Evolutionary conservation across 2,329 filamentous ascomycete species (phyloP).

Genomic region (Helminthosporium solani): DNA sequence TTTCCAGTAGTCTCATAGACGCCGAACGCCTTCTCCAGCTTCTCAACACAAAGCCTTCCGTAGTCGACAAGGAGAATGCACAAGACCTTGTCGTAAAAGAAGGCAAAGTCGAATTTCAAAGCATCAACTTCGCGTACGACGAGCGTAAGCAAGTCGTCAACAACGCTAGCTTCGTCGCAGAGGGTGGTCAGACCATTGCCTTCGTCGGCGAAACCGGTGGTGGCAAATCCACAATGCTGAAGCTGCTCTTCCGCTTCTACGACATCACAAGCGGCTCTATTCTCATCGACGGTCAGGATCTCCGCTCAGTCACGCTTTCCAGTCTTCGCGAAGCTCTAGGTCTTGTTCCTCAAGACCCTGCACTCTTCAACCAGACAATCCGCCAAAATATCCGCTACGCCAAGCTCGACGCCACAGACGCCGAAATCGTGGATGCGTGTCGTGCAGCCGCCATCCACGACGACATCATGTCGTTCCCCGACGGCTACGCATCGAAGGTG

Average conservation of each 20-base stretch:
- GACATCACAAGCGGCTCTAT: constrained; percentile 58
- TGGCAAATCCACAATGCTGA: constrained; percentile 63
- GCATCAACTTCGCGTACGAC: constrained; percentile 60
- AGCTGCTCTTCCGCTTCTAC: constrained; percentile 62
- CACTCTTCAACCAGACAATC: constrained; percentile 64
- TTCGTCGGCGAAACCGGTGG: constrained; percentile 64
- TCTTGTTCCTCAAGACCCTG: constrained; percentile 65
- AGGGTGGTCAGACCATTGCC: constrained; percentile 58
- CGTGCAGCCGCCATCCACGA: constrained; percentile 64
- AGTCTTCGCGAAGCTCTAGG: constrained; percentile 61
- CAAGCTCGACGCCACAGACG: constrained; percentile 60
- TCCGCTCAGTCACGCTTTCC: constrained; percentile 59
- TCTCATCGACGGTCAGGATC: constrained; percentile 59
- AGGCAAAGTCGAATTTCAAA: constrained; percentile 56
- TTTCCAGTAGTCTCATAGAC: constrained; percentile 60
- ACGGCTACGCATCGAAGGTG: constrained; percentile 43
- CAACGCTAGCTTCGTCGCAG: constrained; percentile 51
- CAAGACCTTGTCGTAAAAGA: constrained; percentile 46
- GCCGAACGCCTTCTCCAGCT: constrained; percentile 63
- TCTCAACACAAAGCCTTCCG: constrained; percentile 58
- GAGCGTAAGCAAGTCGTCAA: constrained; percentile 53
- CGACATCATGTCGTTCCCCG: constrained; percentile 60
- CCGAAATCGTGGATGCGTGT: constrained; percentile 62
- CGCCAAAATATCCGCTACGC: constrained; percentile 67
- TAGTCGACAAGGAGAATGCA: constrained; percentile 47